Percentiles rank a stretch among this genome's conserved stretches.
phyloP scores from a whole-genome alignment of 192 early-diverging fungal genomes.

The Rhizoclosmatium globosum region DNA sequence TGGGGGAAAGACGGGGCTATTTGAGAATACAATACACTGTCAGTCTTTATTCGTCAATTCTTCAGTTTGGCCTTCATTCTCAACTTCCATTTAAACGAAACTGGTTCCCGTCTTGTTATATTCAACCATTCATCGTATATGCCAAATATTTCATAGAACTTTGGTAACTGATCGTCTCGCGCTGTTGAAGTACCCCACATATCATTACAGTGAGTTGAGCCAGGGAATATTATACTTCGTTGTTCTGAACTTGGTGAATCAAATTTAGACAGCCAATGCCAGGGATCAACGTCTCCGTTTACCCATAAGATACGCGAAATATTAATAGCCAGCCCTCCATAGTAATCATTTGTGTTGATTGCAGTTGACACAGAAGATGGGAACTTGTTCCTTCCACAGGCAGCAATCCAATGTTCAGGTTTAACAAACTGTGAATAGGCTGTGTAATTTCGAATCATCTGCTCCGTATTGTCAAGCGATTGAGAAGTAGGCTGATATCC shows the following conservation, averaged over 20 bases:
- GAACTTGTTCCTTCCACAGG: not conserved
- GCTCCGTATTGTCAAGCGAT: not conserved
- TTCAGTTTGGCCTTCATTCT: too few species aligned
- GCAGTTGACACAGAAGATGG: not conserved
- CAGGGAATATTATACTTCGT: constrained; percentile 5
- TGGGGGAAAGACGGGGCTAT: not conserved
- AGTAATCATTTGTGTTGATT: not conserved
- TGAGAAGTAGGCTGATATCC: constrained; percentile 12
- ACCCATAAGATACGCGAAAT: constrained; percentile 25
- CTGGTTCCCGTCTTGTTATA: too few species aligned
- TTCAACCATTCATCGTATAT: too few species aligned
- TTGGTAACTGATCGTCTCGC: too few species aligned
- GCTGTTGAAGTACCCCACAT: not conserved
- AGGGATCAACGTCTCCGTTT: constrained; percentile 27
- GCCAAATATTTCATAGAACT: too few species aligned
- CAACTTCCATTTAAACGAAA: too few species aligned
- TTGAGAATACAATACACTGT: too few species aligned
- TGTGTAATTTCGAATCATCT: constrained; percentile 10
- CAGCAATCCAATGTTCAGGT: not conserved
- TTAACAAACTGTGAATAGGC: constrained; percentile 23
- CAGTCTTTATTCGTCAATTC: too few species aligned
- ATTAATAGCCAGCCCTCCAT: not conserved
- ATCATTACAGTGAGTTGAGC: constrained; percentile 27
- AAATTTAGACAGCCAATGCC: constrained; percentile 32
- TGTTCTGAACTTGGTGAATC: not conserved